phyloP scores from a whole-genome alignment of 225 moss, liverwort and hornwort genomes.

The Sphagnum tenellum region DNA sequence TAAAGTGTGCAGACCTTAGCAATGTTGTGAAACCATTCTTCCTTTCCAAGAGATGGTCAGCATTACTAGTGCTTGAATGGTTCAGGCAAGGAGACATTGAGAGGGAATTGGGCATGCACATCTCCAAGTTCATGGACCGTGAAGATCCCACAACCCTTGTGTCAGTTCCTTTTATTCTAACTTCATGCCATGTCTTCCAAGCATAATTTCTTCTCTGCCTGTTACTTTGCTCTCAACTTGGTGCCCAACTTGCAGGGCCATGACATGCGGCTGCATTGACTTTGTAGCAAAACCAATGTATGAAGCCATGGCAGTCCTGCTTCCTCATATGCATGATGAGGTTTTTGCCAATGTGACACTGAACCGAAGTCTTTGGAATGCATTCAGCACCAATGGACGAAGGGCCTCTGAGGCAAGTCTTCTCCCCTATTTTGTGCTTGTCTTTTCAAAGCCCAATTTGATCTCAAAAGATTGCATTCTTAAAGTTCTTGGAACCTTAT shows the following conservation, averaged over 20 bases:
- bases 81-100: conserved; percentile 98
- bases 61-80: conserved; percentile 82
- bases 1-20: conserved; percentile 97
- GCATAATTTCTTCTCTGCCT: too few relatives aligned
- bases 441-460: neutral
- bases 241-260: conserved; percentile 43
- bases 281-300: conserved; percentile 99
- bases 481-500: too few relatives aligned
- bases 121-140: conserved; percentile 92
- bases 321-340: conserved; percentile 71
- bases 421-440: neutral
- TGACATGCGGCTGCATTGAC: conserved; percentile 98
- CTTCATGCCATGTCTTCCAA: neutral
- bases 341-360: conserved; percentile 63
- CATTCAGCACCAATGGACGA: conserved; percentile 57
- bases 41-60: conserved; percentile 87
- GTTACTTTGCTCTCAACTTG: neutral
- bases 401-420: conserved; percentile 71
- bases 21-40: conserved; percentile 96
- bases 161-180: conserved; percentile 24
- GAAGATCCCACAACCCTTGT: conserved; percentile 83
- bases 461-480: neutral
- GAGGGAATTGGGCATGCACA: conserved; percentile 69
- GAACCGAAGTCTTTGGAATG: conserved; percentile 73
- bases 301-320: conserved; percentile 59